Evolutionary conservation across 495 filamentous ascomycete genomes (phyloP).

Genomic region (Trichoderma erinaceum): DNA sequence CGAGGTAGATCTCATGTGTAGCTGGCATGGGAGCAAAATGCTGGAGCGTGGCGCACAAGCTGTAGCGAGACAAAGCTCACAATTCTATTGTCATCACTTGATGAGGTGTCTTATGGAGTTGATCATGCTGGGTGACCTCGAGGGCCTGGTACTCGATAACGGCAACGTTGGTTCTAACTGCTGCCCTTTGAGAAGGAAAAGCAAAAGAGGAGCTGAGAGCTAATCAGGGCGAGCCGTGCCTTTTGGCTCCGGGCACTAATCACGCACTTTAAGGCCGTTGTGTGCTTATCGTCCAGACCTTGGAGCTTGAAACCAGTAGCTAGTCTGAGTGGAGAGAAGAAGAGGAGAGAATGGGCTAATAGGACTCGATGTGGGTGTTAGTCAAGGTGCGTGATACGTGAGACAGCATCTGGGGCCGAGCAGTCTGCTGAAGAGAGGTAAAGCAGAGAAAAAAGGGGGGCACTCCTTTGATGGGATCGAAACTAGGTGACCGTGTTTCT

Average conservation of each 20-base stretch:
- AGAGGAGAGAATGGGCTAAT: background rate
- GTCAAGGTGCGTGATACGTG: background rate
- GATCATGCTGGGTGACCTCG: background rate
- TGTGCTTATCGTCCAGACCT: background rate
- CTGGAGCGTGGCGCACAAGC: background rate
- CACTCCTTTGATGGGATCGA: no score
- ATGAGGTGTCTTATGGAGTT: background rate
- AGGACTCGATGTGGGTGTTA: background rate
- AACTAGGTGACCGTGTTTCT: no score
- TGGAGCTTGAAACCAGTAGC: background rate
- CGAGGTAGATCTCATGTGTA: background rate
- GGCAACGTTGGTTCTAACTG: background rate
- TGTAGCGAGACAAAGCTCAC: background rate
- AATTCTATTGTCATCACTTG: background rate
- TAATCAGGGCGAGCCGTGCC: slow-evolving; percentile 8
- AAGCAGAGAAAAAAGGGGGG: no score
- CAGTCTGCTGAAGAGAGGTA: slow-evolving; percentile 1
- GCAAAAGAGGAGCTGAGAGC: background rate
- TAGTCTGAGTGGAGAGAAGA: slow-evolving; percentile 3
- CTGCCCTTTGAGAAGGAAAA: background rate
- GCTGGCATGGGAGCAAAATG: background rate
- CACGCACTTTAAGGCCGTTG: background rate
- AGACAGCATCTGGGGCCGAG: background rate
- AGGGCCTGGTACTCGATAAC: background rate
- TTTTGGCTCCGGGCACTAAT: slow-evolving; percentile 1